These are phyloP conservation scores for Mytilinidion resinicola DNA, from an alignment of 495 filamentous ascomycete species.

Conservation along the genomic window DNA sequence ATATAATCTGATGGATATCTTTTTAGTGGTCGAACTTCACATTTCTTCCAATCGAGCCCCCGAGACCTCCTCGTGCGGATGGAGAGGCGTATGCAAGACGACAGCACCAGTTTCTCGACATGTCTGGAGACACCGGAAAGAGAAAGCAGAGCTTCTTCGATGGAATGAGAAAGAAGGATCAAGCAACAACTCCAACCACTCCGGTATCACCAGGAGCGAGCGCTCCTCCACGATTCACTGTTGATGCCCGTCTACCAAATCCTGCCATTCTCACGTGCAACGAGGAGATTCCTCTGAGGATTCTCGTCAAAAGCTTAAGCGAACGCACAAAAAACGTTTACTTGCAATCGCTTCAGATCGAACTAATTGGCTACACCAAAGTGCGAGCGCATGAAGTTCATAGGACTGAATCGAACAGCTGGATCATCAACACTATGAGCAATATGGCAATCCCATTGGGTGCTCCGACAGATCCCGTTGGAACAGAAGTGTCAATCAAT, in stretches of 20 bases:
- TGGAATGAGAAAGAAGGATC: constrained; percentile 7
- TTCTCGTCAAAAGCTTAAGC: constrained; percentile 70
- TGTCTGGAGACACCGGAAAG: constrained; percentile 46
- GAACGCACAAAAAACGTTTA: constrained; percentile 57
- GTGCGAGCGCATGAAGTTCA: constrained; percentile 66
- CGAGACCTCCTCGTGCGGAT: constrained; percentile 56
- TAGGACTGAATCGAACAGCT: constrained; percentile 58
- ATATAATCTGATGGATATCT: background rate
- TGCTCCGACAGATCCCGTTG: constrained; percentile 49
- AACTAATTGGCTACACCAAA: constrained; percentile 69
- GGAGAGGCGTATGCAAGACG: constrained; percentile 80
- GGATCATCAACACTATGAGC: constrained; percentile 61
- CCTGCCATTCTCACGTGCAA: constrained; percentile 88
- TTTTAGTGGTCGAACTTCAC: constrained; percentile 53
- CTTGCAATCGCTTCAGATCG: constrained; percentile 72
- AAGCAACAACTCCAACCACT: constrained; percentile 16
- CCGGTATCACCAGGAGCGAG: constrained; percentile 3
- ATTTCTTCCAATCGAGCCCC: constrained; percentile 90
- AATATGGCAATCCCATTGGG: constrained; percentile 62
- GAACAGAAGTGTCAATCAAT: constrained; percentile 62
- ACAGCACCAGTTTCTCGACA: constrained; percentile 64
- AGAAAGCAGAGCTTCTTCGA: constrained; percentile 22
- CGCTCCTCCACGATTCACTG: constrained; percentile 48
- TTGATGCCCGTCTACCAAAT: constrained; percentile 80
- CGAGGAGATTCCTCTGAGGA: constrained; percentile 69